Evolutionary conservation across 495 filamentous ascomycete genomes (phyloP), one percentile per base, ranked within the genome.

Genomic region (Penicillium parvum): DNA sequence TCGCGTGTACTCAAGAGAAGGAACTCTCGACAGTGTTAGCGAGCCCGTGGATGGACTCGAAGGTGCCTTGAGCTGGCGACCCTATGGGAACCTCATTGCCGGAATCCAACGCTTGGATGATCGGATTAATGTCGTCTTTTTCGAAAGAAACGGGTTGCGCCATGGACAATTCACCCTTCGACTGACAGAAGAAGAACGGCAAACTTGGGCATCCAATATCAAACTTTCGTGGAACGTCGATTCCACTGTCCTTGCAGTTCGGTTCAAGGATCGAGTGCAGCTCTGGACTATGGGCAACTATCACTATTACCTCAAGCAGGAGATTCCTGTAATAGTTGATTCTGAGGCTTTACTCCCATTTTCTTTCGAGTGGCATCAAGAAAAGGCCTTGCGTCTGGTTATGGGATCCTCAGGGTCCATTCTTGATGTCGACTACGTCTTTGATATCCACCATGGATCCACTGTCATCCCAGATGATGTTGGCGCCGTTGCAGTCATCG

Each of bases 201-300:
- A 76, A n/a, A 68, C 69, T 7, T 74, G 69, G 54, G 76, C 71
- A 3, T 71, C 72, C 15, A 65, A 75, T 23, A 79, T 96, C 29
- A 61, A 70, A 1, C 60, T 98, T 5, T 72, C 76, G 40, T 98
- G 92, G 92, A 97, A 96, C 48, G 65, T 80, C 11, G 91, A 97
- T 54, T 97, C 92, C 0, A 87, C 84, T 3, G 87, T 95, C 10
- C 75, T 98, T 16, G 92, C 92, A 3, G 83, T 96, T 7, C 74
- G 74, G 15, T 79, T 90, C 55, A 67, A 69, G 29, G 81, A 95
- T 49, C 75, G 83, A 28, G 68, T 91, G 11, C 92, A 98, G 52
- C 68, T 97, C n/a, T 98, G 92, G 90, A 94, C 87, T 2, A 92
- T 84, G 72, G 86, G 90, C 7, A 98, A 98, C 58, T 98, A 98